Conservation (phyloP, 2,329 filamentous ascomycete genomes). For the Allantophomopsis cytisporea region DNA sequence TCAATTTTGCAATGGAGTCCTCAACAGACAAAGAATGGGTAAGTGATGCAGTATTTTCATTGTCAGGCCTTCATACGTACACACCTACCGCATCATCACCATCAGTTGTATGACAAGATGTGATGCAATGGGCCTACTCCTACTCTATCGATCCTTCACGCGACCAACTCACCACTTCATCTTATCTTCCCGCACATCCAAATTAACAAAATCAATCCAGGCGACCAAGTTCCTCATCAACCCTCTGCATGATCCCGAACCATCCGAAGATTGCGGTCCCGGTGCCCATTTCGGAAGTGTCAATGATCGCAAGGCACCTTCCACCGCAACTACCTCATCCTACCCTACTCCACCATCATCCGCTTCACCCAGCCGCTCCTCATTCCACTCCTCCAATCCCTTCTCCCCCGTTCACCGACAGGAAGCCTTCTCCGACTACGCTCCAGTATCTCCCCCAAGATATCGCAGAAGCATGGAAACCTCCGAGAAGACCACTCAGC, state of each 20-base stretch:
- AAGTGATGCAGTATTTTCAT: constrained; percentile 11
- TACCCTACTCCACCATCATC: constrained; percentile 38
- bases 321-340: background rate
- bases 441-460: constrained; percentile 6
- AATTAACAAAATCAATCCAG: constrained; percentile 24
- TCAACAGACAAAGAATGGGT: constrained; percentile 35
- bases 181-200: background rate
- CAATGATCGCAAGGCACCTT: constrained; percentile 7
- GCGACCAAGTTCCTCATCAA: constrained; percentile 54
- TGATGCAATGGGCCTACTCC: no score
- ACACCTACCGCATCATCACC: background rate
- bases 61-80: no score
- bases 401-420: constrained; percentile 14
- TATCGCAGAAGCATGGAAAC: constrained; percentile 5
- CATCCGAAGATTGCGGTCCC: constrained; percentile 53
- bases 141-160: no score
- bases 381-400: constrained; percentile 32
- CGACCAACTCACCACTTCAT: no score
- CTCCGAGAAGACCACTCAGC: constrained; percentile 3
- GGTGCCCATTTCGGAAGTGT: constrained; percentile 29
- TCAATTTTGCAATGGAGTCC: constrained; percentile 14
- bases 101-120: no score
- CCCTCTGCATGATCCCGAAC: constrained; percentile 54
- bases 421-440: constrained; percentile 15
- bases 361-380: constrained; percentile 32